Base-by-base conservation (phyloP, 306 rosid genomes). In the Sophora flavescens region DNA sequence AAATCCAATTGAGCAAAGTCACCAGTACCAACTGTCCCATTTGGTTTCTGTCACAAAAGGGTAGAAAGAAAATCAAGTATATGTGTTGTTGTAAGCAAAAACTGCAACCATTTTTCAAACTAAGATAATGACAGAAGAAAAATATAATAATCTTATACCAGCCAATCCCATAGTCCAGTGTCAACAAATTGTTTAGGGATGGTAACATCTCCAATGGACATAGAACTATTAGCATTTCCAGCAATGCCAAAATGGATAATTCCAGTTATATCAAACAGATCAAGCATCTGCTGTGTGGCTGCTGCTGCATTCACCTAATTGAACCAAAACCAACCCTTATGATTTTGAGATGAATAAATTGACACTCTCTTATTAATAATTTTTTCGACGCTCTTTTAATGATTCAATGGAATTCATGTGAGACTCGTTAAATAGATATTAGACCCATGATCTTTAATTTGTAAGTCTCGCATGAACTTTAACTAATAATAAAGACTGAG, bases 211-310 rank as follows among this genome's bases (percentile, higher is more conserved):
- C 87, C 87, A 36, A 86, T 82, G 57, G 84, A 82, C 87, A 88
- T 60, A 26, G 90, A 88, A 36, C 53, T 58, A 48, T 86, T 86
- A 30, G 78, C 78, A 50, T 74, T 88, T 5, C 93, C 88, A 18
- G 86, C 80, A 59, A 86, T 86, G 1, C 92, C 90, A 62, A 84
- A 86, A 51, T 86, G 92, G 50, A 86, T 15, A 17, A 86, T 79
- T 35, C 92, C 92, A 5, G n/a, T 52, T 7, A 82, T 57, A 6
- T 84, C 63, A 75, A 88, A 86, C 57, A 64, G 8, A 63, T 88
- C 88, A 69, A 88, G 12, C 81, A 88, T 80, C 17, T 84, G 87
- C 17, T 88, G 88, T 41, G 88, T 70, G 60, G 88, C 75, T 52
- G 81, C 83, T 30, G 80, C 90, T 8, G 90, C 84, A 75, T 88